These are phyloP conservation scores for Amanita rubescens DNA, from an alignment of 768 basidiomycete species.

Conservation along the genomic window DNA sequence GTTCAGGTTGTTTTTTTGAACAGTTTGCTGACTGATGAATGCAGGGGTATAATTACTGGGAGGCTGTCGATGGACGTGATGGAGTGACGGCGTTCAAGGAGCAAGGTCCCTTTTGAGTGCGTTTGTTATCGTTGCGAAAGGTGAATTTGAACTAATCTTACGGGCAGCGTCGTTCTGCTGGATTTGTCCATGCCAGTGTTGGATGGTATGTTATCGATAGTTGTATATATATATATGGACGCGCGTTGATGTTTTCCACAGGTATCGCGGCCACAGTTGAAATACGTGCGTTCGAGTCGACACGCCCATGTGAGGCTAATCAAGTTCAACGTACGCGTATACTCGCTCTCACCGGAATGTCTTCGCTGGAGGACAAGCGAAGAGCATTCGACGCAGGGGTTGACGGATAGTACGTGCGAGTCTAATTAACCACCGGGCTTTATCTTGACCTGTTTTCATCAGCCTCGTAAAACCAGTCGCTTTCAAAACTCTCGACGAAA, in stretches of 20 bases:
- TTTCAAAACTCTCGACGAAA: slow-evolving; percentile 83
- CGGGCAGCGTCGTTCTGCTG: slow-evolving; percentile 66
- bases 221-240: neutral
- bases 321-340: slow-evolving; percentile 57
- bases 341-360: slow-evolving; percentile 88
- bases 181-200: slow-evolving; percentile 94
- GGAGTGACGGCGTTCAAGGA: slow-evolving; percentile 70
- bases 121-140: slow-evolving; percentile 20
- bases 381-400: slow-evolving; percentile 89
- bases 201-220: slow-evolving; percentile 47
- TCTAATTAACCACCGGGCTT: neutral
- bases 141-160: neutral
- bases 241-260: slow-evolving; percentile 20
- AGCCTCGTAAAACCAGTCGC: slow-evolving; percentile 94
- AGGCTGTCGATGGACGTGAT: slow-evolving; percentile 79
- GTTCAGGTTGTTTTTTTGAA: slow-evolving; percentile 11
- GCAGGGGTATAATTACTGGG: slow-evolving; percentile 65
- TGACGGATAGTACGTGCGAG: slow-evolving; percentile 81
- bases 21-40: neutral
- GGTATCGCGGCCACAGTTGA: slow-evolving; percentile 78
- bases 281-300: slow-evolving; percentile 43
- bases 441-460: slow-evolving; percentile 4
- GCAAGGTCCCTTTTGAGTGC: slow-evolving; percentile 82
- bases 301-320: slow-evolving; percentile 22
- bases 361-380: slow-evolving; percentile 87